Evolutionary conservation across 164 flowering plant genomes (phyloP), one percentile per base, ranked within the genome.

Genomic region (Liquidambar formosana): DNA sequence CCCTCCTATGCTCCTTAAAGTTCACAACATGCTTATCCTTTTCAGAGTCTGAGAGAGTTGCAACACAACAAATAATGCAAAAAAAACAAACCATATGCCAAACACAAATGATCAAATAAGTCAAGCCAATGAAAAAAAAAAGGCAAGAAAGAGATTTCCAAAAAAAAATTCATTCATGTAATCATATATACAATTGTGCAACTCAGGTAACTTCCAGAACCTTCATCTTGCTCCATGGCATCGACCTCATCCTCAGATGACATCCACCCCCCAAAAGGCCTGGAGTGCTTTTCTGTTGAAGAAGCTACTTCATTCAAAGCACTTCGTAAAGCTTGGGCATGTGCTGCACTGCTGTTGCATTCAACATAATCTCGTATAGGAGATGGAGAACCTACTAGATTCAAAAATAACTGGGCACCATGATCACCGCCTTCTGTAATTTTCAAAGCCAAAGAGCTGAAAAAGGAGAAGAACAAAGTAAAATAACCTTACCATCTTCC

Each of bases 301-400:
- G 60, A 57, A 57, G 61, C 61, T 22, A 57, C 23, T 13, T 57
- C 41, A 27, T 27, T 57, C 61, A 57, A 27, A 57, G 61, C 61
- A 10, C 41, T 26, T 13, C 3, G 23, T 22, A 57, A 27, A 26
- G 61, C 61, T 27, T 57, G 41, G 10, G 61, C 61, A 25, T 57
- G 26, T 8, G 15, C 38, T 2, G 61, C 33, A 57, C 25, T 23
- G n/a, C n/a, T 11, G 0, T 0, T 10, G 13, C 11, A 19, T 54
- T 18, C 57, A 11, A 2, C 25, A 22, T 4, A 54, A 54, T 57
- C 38, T 13, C 14, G 26, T 57, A 13, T 25, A 22, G 61, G n/a
- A 57, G 41, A 25, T 33, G 2, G 33, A 57, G 33, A 57, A 26
- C 41, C 61, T 57, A 38, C 10, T 4, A 5, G 41, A 57, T 25